Evolutionary conservation across 2,329 filamentous ascomycete genomes (phyloP), one percentile per base, ranked within the genome.

Genomic region (Hymenoscyphus repandus): DNA sequence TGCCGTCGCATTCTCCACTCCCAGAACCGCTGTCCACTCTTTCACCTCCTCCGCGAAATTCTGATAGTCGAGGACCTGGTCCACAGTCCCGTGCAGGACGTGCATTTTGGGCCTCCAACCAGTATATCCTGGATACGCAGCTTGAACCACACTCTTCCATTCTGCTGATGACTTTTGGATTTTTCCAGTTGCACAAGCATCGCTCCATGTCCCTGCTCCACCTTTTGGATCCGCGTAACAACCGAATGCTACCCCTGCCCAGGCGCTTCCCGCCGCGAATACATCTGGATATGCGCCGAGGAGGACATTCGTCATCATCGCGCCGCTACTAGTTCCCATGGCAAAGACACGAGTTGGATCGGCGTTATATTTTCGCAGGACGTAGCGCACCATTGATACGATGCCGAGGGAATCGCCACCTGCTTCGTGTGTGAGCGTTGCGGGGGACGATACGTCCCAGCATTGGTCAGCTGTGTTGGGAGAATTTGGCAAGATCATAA

Each of bases 331-430:
- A 1, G 63, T 64, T 3, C 79, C 79, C 0, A 74, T 77, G 2
- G 76, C 74, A 52, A 75, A 82, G 2, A 82, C 74, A 47, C 70
- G 70, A 53, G 60, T 68, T 17, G 71, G 58, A 58, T 82, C 74
- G 22, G 70, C 77, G 3, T 68, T 66, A 65, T 81, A 80, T 59
- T 70, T 70, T 12, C 62, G 52, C 22, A 81, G 63, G 2, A 75
- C 69, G 58, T 78, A 80, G 30, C 64, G 68, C 46, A 82, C 76
- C 77, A 82, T 82, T 57, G 75, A 78, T 22, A 73, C 75, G 52
- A 82, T 77, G 0, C 71, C 70, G 33, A 74, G 73, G 45, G 71
- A 76, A 62, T 82, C 75, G 2, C 76, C 76, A 20, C 78, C 78
- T 10, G 77, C 79, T 45, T 76, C 70, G 57, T 79, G 78, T 3